Base-by-base conservation (phyloP, 1,139 yeast genomes). In the Geotrichum candidum region DNA sequence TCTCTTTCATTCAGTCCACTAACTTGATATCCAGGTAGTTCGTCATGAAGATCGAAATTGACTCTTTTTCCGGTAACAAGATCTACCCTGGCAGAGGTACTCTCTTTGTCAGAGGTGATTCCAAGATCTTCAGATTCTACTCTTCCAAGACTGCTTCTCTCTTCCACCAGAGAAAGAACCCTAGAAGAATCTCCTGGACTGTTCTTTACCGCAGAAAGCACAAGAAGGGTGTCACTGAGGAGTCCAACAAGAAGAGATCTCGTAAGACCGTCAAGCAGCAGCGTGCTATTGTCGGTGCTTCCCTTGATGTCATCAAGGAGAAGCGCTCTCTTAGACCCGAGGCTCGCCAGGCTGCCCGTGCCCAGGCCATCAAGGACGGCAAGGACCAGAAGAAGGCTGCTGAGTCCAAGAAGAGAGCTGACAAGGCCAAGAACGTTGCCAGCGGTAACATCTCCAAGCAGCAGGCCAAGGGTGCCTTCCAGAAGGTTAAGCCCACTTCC, bases 41-140 rank as follows among this genome's bases (percentile, higher is more conserved):
- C 66, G 63, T 72, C 82, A 95, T 94, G 99, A 94, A 94, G 96
- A 90, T 95, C 84, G 99, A 94, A 89, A 84, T 92, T 84, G 98
- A 94, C 83, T 89, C 98, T 80, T 94, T 94, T 86, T 92, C 99
- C 78, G 99, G 99, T 83, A 83, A 92, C 78, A 94, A 92, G 85
- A 94, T 94, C 87, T 95, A 94, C 96, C 99, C 99, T 85, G 98
- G 99, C 84, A 90, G 97, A 87, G 99, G 99, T 84, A 90, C 96
- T 80, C 88, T 94, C 81, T 94, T 90, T 79, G 94, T 94, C 82
- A 92, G 99, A 84, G 97, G 98, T 77, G 99, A 94, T 91, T 91
- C 98, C 78, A 94, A 94, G 86, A 82, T 92, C 78, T 94, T 94
- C 96, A 91, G 99, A 87, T 94, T 95, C 96, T 96, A 89, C 82